Evolutionary conservation across 306 rosid genomes (phyloP), one percentile per base, ranked within the genome.

Genomic region (Quercus alba): DNA sequence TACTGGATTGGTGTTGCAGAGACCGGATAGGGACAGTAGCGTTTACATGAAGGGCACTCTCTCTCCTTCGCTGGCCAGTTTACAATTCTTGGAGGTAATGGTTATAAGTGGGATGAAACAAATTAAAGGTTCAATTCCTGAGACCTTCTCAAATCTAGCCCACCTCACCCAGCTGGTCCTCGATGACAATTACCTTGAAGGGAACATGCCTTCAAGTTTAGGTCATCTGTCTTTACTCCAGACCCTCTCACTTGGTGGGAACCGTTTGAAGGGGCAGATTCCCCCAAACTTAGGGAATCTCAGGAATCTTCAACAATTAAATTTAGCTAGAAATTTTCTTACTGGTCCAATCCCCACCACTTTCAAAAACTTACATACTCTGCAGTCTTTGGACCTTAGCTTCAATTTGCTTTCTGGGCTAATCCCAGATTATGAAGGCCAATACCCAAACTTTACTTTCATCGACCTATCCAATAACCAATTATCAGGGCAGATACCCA

Each of bases 311-410:
- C 20, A 74, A 76, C 96, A 89, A n/a, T 33, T 95, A 30, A 91
- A 80, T 81, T 78, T 93, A 23, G 97, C 92, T n/a, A 90, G 85
- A 76, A 95, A 93, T 81, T 80, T 30, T 62, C 87, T 95, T 31
- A 62, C 81, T 55, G 99, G 96, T 85, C 77, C 93, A 73, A 73
- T 95, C 30, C 98, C 99, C 23, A 66, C 83, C 55, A 74, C 88
- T 85, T 84, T 90, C 66, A 89, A 76, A 81, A 78, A 84, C 41
- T 79, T 90, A 44, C 70, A 70, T 56, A 86, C 58, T 74, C 83
- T 95, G 85, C 94, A 91, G 69, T 84, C 86, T 79, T 84, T 95
- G 84, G 99, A 95, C 85, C 90, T 95, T 56, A 86, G 97, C 88
- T 84, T 81, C 93, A 95, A 95, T 81, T 41, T 73, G 14, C 70